Evolutionary conservation across 805 yeast genomes (phyloP).

Genomic region (Starmerella potacharoeniae): DNA sequence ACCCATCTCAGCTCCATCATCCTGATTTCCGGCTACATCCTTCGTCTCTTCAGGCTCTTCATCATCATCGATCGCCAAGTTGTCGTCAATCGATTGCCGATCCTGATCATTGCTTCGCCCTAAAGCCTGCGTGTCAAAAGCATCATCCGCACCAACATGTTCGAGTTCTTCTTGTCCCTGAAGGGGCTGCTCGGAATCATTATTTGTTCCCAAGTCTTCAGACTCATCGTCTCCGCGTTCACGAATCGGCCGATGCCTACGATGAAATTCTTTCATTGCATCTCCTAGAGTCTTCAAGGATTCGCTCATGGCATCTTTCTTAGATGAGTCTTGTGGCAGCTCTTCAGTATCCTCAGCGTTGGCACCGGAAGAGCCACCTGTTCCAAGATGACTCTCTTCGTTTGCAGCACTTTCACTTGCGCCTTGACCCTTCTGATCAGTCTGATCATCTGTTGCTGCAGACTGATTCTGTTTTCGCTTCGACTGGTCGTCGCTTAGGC

Average conservation of each 20-base stretch:
- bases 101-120: slow-evolving; percentile 82
- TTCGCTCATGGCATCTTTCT: slow-evolving; percentile 30
- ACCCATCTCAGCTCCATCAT: slow-evolving; percentile 24
- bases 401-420: slow-evolving; percentile 40
- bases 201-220: slow-evolving; percentile 29
- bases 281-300: slow-evolving; percentile 85
- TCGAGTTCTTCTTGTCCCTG: slow-evolving; percentile 41
- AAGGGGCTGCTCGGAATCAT: slow-evolving; percentile 30
- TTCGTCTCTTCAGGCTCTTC: slow-evolving; percentile 22
- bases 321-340: slow-evolving; percentile 48
- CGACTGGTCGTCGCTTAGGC: slow-evolving; percentile 47
- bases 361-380: slow-evolving; percentile 45
- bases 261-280: slow-evolving; percentile 79
- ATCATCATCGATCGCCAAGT: slow-evolving; percentile 31
- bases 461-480: slow-evolving; percentile 26
- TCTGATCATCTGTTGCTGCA: slow-evolving; percentile 25
- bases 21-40: slow-evolving; percentile 21
- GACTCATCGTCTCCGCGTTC: slow-evolving; percentile 34
- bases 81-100: slow-evolving; percentile 55
- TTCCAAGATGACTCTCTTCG: slow-evolving; percentile 33
- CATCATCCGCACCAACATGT: slow-evolving; percentile 47
- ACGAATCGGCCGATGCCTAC: slow-evolving; percentile 71
- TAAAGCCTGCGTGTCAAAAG: slow-evolving; percentile 77
- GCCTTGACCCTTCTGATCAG: slow-evolving; percentile 42
- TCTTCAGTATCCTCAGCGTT: slow-evolving; percentile 42